phyloP scores from a whole-genome alignment of 202 grass and related monocot species.

The Zizania palustris region DNA sequence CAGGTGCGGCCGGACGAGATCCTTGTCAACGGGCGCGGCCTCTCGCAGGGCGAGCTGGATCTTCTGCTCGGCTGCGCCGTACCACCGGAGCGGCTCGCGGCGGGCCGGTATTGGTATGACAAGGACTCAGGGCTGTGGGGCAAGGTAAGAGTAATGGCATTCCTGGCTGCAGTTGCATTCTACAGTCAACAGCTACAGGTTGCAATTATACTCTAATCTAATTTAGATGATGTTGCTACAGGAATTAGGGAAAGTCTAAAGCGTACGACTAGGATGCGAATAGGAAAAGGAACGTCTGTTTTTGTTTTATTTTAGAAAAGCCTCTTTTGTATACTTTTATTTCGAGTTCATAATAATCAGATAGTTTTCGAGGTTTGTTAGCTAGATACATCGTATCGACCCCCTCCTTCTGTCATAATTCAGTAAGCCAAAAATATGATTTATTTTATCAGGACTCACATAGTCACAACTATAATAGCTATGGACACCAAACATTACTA shows the following conservation, averaged over 20 bases:
- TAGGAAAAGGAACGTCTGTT: not conserved
- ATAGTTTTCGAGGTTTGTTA: conserved; percentile 8
- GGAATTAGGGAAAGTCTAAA: not conserved
- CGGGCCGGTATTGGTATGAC: conserved; percentile 72
- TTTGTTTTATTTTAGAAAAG: not conserved
- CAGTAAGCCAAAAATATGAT: not conserved
- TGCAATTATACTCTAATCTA: conserved; percentile 1
- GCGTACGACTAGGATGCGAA: not conserved
- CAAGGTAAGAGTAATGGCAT: conserved; percentile 47
- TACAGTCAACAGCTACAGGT: not conserved
- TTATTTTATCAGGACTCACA: no score
- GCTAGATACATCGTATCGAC: not conserved
- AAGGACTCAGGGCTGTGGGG: conserved; percentile 76
- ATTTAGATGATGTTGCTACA: not conserved
- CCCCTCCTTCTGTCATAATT: not conserved
- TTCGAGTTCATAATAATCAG: not conserved
- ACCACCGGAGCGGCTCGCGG: conserved; percentile 47
- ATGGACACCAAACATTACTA: not conserved
- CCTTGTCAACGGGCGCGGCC: conserved; percentile 52
- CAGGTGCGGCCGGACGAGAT: conserved; percentile 59
- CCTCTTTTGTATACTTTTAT: not conserved
- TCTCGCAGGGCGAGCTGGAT: conserved; percentile 55
- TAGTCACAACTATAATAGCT: not conserved
- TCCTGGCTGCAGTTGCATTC: not conserved
- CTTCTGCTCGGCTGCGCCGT: conserved; percentile 51